Conservation (phyloP, 2,329 filamentous ascomycete species). For the Phialophora expanda region DNA sequence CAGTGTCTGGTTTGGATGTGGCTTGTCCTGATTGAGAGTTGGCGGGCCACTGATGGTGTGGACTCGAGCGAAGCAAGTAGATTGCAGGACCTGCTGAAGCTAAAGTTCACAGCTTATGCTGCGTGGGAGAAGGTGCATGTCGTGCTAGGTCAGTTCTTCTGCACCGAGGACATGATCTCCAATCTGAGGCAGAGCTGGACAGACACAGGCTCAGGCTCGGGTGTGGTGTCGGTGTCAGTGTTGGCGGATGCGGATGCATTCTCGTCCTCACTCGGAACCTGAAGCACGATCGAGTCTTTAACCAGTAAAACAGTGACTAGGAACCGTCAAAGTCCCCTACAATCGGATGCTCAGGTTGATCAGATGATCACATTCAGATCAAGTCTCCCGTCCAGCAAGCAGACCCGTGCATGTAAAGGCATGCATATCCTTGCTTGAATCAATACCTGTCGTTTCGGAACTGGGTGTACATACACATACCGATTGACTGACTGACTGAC, state of each 20-base stretch:
- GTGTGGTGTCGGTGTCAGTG: too few relatives aligned
- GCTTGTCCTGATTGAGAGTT: slow-evolving; percentile 6
- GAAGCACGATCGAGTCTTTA: too few relatives aligned
- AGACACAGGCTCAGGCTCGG: too few relatives aligned
- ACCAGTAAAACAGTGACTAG: neutral
- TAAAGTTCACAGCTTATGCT: neutral
- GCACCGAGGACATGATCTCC: neutral
- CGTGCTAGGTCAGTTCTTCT: slow-evolving; percentile 12
- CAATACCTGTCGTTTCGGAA: too few relatives aligned
- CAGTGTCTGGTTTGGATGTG: slow-evolving; percentile 16
- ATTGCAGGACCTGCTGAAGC: neutral
- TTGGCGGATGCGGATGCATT: too few relatives aligned
- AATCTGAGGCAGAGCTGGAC: too few relatives aligned
- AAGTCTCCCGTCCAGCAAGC: too few relatives aligned
- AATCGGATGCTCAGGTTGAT: neutral
- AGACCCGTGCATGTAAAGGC: too few relatives aligned
- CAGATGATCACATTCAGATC: neutral
- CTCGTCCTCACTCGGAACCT: too few relatives aligned
- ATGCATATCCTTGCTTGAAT: too few relatives aligned
- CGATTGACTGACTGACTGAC: too few relatives aligned
- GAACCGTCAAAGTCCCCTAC: neutral
- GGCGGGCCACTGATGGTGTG: slow-evolving; percentile 7
- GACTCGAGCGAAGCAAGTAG: neutral
- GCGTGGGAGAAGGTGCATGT: neutral
- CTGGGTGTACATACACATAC: too few relatives aligned